Evolutionary conservation across 306 rosid genomes (phyloP), one percentile per base, ranked within the genome.

Genomic region (Acacia melanoxylon): DNA sequence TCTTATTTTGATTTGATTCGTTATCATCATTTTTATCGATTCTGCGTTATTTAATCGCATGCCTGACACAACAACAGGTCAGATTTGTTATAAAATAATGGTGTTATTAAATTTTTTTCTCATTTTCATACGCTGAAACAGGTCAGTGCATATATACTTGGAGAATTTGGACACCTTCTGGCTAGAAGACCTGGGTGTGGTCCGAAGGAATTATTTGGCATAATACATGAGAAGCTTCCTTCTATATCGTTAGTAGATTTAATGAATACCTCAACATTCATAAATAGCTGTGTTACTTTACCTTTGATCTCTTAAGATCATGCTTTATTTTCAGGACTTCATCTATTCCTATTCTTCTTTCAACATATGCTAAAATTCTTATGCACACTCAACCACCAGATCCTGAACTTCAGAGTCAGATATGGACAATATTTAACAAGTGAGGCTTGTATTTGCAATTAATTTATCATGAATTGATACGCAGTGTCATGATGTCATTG

Each of bases 321-420:
- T 83, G 70, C 74, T 88, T 86, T 74, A 79, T 85, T 86, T 86
- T 89, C 94, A 96, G 99, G 88, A 87, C 88, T 74, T 79, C 94
- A 82, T 91, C 98, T 74, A 83, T 96, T 79, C 89, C 99, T 37
- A 92, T 96, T 88, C 99, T 96, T 89, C 89, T 96, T 77, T 94
- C 99, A 48, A 89, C 99, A 83, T 96, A 96, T 85, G 98, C 99
- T 85, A 96, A 96, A 84, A 92, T 96, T 88, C 87, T 96, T 86
- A 96, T 96, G 99, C 99, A 94, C 86, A 85, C 85, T 76, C 99
- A 96, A 85, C 98, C 98, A 71, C 97, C 98, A 74, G 99, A 96
- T 80, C 94, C 88, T 78, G 99, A 96, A 81, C 89, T 96, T 80
- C 99, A 96, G 86, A 96, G 87, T 83, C 99, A 92, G 87, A 94